Percentiles rank a stretch among this genome's conserved stretches.
phyloP scores from a whole-genome alignment of 2,329 filamentous ascomycete genomes.

The Fusarium ramigenum region DNA sequence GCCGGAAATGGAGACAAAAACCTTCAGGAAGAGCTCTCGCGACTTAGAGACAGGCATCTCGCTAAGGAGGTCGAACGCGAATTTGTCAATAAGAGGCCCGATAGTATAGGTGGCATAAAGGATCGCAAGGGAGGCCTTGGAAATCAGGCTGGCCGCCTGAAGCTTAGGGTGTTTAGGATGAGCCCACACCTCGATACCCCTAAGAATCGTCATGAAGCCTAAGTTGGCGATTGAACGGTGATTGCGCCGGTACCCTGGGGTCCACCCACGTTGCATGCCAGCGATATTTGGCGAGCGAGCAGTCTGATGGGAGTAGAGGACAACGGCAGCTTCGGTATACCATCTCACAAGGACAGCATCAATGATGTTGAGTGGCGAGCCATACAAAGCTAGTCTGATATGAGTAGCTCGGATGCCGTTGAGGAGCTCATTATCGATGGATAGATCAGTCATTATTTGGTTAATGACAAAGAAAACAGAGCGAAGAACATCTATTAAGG shows the following conservation, averaged over 20 bases:
- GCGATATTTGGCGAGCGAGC: not conserved
- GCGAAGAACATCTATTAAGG: not conserved
- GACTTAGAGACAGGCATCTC: not conserved
- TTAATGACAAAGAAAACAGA: not conserved
- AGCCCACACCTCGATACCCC: constrained; percentile 13
- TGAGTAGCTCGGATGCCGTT: not conserved
- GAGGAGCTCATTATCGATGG: constrained; percentile 5
- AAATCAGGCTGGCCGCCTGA: constrained; percentile 21
- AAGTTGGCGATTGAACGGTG: constrained; percentile 29
- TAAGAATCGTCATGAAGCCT: constrained; percentile 41
- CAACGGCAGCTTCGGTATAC: not conserved
- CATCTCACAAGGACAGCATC: constrained; percentile 4
- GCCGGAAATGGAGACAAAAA: not conserved
- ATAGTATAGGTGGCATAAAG: constrained; percentile 36
- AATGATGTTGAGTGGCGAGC: not conserved
- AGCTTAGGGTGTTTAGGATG: constrained; percentile 29
- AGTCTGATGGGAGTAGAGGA: not conserved
- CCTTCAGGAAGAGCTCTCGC: constrained; percentile 5
- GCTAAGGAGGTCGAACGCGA: constrained; percentile 3
- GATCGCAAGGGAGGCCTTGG: constrained; percentile 30
- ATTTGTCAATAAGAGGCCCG: constrained; percentile 11
- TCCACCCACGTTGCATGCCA: not conserved
- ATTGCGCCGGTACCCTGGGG: not conserved
- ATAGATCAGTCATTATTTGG: not conserved
- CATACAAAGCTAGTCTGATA: not conserved